Conservation (phyloP, 208 protist genomes). For the Trypanosoma scelopori region DNA sequence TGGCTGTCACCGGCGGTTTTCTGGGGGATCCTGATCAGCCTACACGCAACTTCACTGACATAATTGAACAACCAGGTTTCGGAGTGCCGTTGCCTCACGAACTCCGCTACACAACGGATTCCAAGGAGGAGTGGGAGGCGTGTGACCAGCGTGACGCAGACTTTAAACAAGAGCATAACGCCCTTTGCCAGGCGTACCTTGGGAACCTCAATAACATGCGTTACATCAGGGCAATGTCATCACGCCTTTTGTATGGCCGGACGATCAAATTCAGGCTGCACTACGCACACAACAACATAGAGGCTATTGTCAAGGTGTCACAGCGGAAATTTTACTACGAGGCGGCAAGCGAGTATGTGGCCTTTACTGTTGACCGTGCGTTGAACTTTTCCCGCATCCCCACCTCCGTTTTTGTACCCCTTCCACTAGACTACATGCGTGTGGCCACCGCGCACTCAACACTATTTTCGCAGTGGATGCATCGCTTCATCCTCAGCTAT, state of each 20-base stretch:
- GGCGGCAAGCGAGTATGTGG: constrained; percentile 69
- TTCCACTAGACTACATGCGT: constrained; percentile 76
- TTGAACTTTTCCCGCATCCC: constrained; percentile 70
- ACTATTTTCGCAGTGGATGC: constrained; percentile 78
- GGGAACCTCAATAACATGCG: constrained; percentile 76
- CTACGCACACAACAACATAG: constrained; percentile 77
- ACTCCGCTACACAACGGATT: constrained; percentile 21
- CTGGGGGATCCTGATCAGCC: constrained; percentile 61
- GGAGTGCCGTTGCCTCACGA: constrained; percentile 56
- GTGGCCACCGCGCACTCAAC: constrained; percentile 65
- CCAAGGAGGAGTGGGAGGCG: constrained; percentile 35
- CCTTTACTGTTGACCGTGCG: constrained; percentile 63
- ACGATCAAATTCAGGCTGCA: constrained; percentile 81
- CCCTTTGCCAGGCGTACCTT: constrained; percentile 69
- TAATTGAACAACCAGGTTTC: constrained; percentile 39
- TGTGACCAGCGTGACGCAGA: constrained; percentile 71
- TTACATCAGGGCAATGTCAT: constrained; percentile 71
- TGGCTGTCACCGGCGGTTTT: constrained; percentile 33
- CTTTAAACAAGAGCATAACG: constrained; percentile 59
- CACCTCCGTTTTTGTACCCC: constrained; percentile 49
- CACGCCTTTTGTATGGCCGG: constrained; percentile 52
- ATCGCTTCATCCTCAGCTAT: constrained; percentile 66
- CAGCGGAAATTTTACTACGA: constrained; percentile 84
- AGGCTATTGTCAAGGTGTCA: constrained; percentile 78
- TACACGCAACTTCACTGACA: constrained; percentile 56